A percentile compares a stretch with the other conserved stretches of the same genome.
Evolutionary conservation across 75 land plant genomes (phyloP).

Genomic region (Ceratopteris richardii): DNA sequence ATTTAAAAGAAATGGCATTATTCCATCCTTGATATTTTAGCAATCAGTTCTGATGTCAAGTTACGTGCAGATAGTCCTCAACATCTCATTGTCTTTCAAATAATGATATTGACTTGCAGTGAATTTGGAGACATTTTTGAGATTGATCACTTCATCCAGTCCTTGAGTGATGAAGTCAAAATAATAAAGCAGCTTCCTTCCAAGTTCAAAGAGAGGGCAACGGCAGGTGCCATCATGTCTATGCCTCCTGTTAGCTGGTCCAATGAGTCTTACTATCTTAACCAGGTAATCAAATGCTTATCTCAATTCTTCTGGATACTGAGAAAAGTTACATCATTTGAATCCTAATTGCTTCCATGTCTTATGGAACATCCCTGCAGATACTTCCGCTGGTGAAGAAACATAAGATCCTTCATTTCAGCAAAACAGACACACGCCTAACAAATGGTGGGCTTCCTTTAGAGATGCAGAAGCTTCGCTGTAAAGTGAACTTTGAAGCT

Average conservation of each 20-base stretch:
- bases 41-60: no score
- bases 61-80: no score
- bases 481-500: slow-evolving; percentile 49
- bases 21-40: no score
- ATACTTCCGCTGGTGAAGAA: slow-evolving; percentile 56
- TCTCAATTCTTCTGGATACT: not conserved
- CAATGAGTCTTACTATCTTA: slow-evolving; percentile 37
- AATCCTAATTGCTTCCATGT: not conserved
- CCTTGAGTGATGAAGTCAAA: slow-evolving; percentile 34
- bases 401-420: slow-evolving; percentile 50
- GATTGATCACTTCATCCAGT: slow-evolving; percentile 28
- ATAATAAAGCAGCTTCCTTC: slow-evolving; percentile 28
- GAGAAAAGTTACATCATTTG: not conserved
- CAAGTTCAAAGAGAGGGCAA: slow-evolving; percentile 8
- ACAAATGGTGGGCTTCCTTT: slow-evolving; percentile 56
- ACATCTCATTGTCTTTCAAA: no score
- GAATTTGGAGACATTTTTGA: slow-evolving; percentile 52
- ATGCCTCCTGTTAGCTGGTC: slow-evolving; percentile 57
- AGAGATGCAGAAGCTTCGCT: slow-evolving; percentile 54
- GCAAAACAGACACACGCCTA: slow-evolving; percentile 51
- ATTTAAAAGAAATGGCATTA: no score
- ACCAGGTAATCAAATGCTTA: slow-evolving; percentile 20
- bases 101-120: no score
- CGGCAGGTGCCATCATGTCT: slow-evolving; percentile 3
- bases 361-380: no score